phyloP scores from a whole-genome alignment of 2,329 filamentous ascomycete genomes.

The Aspergillus latus region DNA sequence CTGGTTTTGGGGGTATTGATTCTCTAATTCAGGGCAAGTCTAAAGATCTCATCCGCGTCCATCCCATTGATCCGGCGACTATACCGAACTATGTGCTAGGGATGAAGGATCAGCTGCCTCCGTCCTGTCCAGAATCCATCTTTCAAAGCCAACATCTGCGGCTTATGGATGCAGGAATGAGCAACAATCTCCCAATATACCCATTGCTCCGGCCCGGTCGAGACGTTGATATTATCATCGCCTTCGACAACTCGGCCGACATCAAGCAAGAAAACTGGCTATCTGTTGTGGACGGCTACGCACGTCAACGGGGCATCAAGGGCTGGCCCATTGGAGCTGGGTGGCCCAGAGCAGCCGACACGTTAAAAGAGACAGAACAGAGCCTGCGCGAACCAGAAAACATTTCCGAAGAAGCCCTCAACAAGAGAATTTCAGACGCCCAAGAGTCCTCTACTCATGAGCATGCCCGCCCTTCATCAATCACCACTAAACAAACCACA shows the following conservation, averaged over 20 bases:
- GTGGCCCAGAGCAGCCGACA: conserved; percentile 70
- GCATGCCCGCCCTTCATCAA: conserved; percentile 30
- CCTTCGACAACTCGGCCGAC: conserved; percentile 93
- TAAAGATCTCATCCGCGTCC: conserved; percentile 83
- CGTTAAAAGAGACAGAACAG: conserved; percentile 59
- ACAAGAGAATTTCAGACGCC: conserved; percentile 64
- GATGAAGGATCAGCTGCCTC: conserved; percentile 72
- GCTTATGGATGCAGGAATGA: conserved; percentile 98
- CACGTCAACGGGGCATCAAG: conserved; percentile 81
- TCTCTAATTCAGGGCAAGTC: conserved; percentile 78
- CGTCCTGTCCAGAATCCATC: conserved; percentile 75
- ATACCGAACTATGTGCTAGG: conserved; percentile 88
- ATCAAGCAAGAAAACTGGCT: conserved; percentile 95
- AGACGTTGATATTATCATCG: conserved; percentile 83
- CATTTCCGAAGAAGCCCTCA: conserved; percentile 59
- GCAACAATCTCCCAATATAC: conserved; percentile 95
- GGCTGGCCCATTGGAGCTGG: conserved; percentile 95
- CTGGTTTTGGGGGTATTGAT: conserved; percentile 75
- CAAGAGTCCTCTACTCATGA: conserved; percentile 38
- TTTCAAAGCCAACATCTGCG: conserved; percentile 70
- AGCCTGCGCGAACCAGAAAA: conserved; percentile 70
- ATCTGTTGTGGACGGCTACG: conserved; percentile 89
- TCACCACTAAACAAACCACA: conserved; percentile 42
- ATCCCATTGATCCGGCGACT: conserved; percentile 87
- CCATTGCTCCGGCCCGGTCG: conserved; percentile 85